Conservation (phyloP, 2,329 filamentous ascomycete species). For the Talaromyces sp. region DNA sequence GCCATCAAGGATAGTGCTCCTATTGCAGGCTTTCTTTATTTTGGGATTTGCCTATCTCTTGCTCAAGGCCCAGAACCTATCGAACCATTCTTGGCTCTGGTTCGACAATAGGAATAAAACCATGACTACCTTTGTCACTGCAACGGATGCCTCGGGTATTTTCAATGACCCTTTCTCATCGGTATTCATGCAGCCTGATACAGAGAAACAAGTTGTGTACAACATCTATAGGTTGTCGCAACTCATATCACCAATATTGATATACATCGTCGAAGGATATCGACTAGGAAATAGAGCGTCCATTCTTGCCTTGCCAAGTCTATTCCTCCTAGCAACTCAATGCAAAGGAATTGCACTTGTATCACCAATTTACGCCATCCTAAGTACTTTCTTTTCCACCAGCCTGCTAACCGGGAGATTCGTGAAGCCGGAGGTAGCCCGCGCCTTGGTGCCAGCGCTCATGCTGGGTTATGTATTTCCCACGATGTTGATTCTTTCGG, state of each 20-base stretch:
- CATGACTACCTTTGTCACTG: no score
- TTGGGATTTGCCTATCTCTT: not conserved
- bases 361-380: not conserved
- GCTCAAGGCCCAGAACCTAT: not conserved
- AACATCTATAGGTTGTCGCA: not conserved
- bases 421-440: not conserved
- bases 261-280: not conserved
- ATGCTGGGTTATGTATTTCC: not conserved
- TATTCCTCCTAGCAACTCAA: not conserved
- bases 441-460: not conserved
- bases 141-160: not conserved
- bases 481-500: not conserved
- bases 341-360: not conserved
- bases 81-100: not conserved
- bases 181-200: not conserved
- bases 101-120: no score
- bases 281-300: not conserved
- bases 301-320: not conserved
- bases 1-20: not conserved
- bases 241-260: not conserved
- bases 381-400: not conserved
- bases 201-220: not conserved
- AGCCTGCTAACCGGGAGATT: not conserved
- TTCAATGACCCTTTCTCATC: not conserved
- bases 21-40: not conserved